phyloP scores from a whole-genome alignment of 2,329 filamentous ascomycete species.

The Fusarium nanum region DNA sequence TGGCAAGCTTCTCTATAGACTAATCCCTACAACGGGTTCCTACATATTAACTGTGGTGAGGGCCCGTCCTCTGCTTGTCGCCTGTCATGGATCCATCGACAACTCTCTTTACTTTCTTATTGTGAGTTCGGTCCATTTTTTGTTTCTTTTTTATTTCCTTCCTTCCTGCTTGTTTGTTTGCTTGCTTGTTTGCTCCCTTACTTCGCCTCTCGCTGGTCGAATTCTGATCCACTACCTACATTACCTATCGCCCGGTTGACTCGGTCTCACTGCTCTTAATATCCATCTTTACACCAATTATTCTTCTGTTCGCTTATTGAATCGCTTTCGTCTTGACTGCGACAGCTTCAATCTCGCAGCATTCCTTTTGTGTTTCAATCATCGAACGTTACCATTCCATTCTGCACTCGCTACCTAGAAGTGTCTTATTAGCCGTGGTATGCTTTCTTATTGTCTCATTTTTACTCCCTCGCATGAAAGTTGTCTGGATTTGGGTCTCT shows the following conservation, averaged over 20 bases:
- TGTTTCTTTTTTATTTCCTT: slow-evolving; percentile 35
- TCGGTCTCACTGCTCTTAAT: slow-evolving; percentile 15
- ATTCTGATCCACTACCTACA: slow-evolving; percentile 10
- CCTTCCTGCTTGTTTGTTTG: slow-evolving; percentile 22
- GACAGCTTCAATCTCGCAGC: slow-evolving; percentile 34
- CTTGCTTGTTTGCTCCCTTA: slow-evolving; percentile 28
- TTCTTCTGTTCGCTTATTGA: slow-evolving; percentile 23
- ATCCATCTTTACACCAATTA: neutral
- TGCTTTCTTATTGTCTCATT: slow-evolving; percentile 42
- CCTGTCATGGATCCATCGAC: slow-evolving; percentile 68
- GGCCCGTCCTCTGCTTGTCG: slow-evolving; percentile 18
- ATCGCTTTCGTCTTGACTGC: slow-evolving; percentile 22
- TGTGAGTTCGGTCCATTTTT: slow-evolving; percentile 64
- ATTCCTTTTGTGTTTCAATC: slow-evolving; percentile 46
- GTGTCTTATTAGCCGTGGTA: slow-evolving; percentile 47
- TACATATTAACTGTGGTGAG: slow-evolving; percentile 44
- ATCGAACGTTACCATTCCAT: slow-evolving; percentile 42
- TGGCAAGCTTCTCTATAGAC: slow-evolving; percentile 17
- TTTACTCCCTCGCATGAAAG: slow-evolving; percentile 35
- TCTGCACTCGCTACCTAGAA: slow-evolving; percentile 31
- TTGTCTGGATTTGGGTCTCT: slow-evolving; percentile 37
- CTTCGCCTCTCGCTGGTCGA: slow-evolving; percentile 42
- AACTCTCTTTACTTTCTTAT: slow-evolving; percentile 75
- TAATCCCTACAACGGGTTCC: slow-evolving; percentile 30
- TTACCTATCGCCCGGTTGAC: slow-evolving; percentile 17